A percentile compares a stretch with the other conserved stretches of the same genome.
These are phyloP conservation scores for Ochetophila trinervis DNA, from an alignment of 306 rosid species.

Conservation along the genomic window DNA sequence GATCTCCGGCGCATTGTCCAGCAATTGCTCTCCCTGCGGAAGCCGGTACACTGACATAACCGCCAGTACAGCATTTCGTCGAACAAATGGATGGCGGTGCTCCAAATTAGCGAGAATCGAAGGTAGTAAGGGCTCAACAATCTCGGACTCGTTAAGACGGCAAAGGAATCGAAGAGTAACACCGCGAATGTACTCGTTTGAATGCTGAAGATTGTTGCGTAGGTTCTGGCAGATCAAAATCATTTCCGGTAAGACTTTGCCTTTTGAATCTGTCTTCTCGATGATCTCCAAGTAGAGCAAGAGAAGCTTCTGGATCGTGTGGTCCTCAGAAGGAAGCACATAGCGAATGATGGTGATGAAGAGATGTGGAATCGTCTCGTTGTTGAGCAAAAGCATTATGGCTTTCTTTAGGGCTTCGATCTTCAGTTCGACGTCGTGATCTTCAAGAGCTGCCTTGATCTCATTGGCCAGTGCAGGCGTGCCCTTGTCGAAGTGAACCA, in stretches of 20 bases:
- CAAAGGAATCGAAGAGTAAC: conserved; percentile 88
- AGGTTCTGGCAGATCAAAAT: conserved; percentile 95
- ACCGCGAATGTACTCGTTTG: conserved; percentile 94
- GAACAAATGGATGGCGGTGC: conserved; percentile 85
- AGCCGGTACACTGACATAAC: conserved; percentile 83
- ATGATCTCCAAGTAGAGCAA: conserved; percentile 91
- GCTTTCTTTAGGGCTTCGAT: conserved; percentile 88
- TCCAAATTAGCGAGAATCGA: conserved; percentile 79
- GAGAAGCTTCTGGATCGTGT: conserved; percentile 92
- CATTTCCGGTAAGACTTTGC: conserved; percentile 93
- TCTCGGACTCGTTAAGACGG: conserved; percentile 83
- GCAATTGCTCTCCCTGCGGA: conserved; percentile 78
- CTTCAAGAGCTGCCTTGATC: conserved; percentile 85
- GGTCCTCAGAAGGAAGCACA: conserved; percentile 92
- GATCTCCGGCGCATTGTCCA: conserved; percentile 81
- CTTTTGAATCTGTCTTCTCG: conserved; percentile 81
- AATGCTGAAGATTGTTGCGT: conserved; percentile 84
- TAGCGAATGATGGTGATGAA: conserved; percentile 92
- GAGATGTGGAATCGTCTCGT: conserved; percentile 84
- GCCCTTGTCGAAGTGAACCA: conserved; percentile 91
- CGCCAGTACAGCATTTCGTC: conserved; percentile 80
- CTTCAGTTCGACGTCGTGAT: conserved; percentile 61
- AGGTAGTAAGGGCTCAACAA: conserved; percentile 83
- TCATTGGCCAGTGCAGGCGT: conserved; percentile 85
- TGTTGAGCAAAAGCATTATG: conserved; percentile 83